These are phyloP conservation scores for Gracilaria caudata DNA, from an alignment of 23 red algal species.

Conservation along the genomic window DNA sequence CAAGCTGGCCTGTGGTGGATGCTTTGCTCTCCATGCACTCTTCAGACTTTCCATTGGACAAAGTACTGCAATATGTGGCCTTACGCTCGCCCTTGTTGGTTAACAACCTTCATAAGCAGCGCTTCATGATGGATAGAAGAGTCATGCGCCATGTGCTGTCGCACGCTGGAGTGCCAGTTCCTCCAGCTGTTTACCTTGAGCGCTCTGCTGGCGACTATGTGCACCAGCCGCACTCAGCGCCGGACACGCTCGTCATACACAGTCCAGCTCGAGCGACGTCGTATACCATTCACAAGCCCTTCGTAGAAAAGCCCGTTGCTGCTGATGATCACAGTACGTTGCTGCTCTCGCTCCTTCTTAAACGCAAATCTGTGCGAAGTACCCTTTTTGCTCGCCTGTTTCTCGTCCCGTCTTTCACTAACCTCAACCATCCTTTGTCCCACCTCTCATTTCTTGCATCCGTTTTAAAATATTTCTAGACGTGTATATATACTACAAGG, in stretches of 20 bases:
- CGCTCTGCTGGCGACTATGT: conserved; percentile 35
- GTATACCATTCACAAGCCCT: conserved; percentile 79
- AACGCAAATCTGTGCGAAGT: neutral
- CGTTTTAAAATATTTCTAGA: conserved; percentile 16
- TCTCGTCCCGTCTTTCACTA: neutral
- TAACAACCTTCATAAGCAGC: conserved; percentile 75
- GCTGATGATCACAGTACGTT: conserved; percentile 87
- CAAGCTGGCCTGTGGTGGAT: conserved; percentile 81
- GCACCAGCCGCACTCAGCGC: neutral
- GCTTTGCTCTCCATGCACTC: conserved; percentile 83
- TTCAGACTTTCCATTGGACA: conserved; percentile 79
- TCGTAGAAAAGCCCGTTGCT: conserved; percentile 96
- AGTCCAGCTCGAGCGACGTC: conserved; percentile 1
- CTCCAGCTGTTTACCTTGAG: conserved; percentile 43
- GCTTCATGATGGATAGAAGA: conserved; percentile 66
- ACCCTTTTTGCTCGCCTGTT: conserved; percentile 34
- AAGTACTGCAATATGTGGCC: conserved; percentile 71
- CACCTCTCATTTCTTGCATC: neutral
- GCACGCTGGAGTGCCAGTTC: conserved; percentile 53
- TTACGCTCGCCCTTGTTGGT: conserved; percentile 77
- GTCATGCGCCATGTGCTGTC: conserved; percentile 59
- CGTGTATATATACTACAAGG: conserved; percentile 76
- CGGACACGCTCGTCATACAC: conserved; percentile 27
- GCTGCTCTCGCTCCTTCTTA: neutral
- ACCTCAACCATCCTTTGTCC: neutral